Percentiles rank a stretch among this genome's conserved stretches.
phyloP scores from a whole-genome alignment of 345 rosid species.

The Cardamine resedifolia region DNA sequence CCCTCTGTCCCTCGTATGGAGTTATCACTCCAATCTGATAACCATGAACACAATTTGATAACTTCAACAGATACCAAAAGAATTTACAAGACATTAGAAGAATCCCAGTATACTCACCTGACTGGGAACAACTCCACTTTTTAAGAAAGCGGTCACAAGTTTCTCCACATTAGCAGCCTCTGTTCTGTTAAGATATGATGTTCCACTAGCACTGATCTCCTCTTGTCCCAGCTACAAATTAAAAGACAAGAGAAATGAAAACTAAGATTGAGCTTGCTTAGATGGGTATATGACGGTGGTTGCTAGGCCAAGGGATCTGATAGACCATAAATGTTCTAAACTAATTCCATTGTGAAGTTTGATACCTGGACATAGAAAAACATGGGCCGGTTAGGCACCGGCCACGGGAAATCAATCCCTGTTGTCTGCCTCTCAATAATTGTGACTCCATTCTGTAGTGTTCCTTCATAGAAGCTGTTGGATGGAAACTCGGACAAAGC shows the following conservation, averaged over 20 bases:
- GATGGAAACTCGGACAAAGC: constrained; percentile 97
- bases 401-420: constrained; percentile 99
- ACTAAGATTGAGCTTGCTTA: neutral
- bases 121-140: constrained; percentile 95
- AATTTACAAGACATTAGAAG: neutral
- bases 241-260: constrained; percentile 27
- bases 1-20: constrained; percentile 98
- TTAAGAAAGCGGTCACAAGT: constrained; percentile 95
- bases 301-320: neutral
- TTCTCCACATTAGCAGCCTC: constrained; percentile 99
- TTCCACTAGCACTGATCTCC: constrained; percentile 99
- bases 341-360: neutral
- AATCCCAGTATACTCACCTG: constrained; percentile 52
- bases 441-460: constrained; percentile 98
- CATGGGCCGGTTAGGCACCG: constrained; percentile 98
- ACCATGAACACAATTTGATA: constrained; percentile 11
- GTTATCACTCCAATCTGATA: constrained; percentile 96
- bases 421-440: constrained; percentile 88
- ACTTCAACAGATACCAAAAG: constrained; percentile 3
- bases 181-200: constrained; percentile 95
- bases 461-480: constrained; percentile 97
- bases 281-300: neutral
- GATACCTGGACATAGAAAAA: constrained; percentile 97
- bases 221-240: constrained; percentile 94
- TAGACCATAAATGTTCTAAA: constrained; percentile 9